phyloP scores from a whole-genome alignment of 352 stramenopile genomes.

The Phytophthora hibernalis region DNA sequence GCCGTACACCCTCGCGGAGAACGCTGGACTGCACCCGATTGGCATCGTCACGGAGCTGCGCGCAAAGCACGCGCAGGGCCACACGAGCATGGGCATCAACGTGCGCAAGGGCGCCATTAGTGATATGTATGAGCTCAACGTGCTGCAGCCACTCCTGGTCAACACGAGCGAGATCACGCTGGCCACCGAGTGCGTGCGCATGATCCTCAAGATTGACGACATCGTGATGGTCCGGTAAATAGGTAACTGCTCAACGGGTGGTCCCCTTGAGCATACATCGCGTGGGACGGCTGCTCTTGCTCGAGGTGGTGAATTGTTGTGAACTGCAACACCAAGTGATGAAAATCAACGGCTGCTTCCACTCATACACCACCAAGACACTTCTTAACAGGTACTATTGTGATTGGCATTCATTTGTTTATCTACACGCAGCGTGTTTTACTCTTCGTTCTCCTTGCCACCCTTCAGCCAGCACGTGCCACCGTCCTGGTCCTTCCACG shows the following conservation, averaged over 20 bases:
- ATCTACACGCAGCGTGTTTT: conserved; percentile 7
- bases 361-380: conserved; percentile 13
- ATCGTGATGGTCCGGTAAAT: conserved; percentile 96
- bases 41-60: conserved; percentile 97
- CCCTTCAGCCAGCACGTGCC: conserved; percentile 71
- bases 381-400: conserved; percentile 38
- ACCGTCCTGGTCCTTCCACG: conserved; percentile 55
- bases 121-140: conserved; percentile 99
- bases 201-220: conserved; percentile 99
- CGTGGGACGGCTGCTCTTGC: conserved; percentile 3
- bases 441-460: conserved; percentile 35
- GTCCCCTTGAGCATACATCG: neutral
- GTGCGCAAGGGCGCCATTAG: conserved; percentile 96
- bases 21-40: conserved; percentile 99
- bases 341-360: conserved; percentile 14
- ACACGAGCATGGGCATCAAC: conserved; percentile 96
- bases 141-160: conserved; percentile 99
- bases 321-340: conserved; percentile 1
- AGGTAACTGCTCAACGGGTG: conserved; percentile 23
- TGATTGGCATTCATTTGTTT: conserved; percentile 30
- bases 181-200: conserved; percentile 98
- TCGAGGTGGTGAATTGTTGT: conserved; percentile 17
- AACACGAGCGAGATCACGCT: conserved; percentile 97
- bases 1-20: conserved; percentile 99
- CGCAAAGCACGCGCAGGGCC: conserved; percentile 93